Evolutionary conservation across 805 yeast genomes (phyloP).

Genomic region (Pachysolen tannophilus): DNA sequence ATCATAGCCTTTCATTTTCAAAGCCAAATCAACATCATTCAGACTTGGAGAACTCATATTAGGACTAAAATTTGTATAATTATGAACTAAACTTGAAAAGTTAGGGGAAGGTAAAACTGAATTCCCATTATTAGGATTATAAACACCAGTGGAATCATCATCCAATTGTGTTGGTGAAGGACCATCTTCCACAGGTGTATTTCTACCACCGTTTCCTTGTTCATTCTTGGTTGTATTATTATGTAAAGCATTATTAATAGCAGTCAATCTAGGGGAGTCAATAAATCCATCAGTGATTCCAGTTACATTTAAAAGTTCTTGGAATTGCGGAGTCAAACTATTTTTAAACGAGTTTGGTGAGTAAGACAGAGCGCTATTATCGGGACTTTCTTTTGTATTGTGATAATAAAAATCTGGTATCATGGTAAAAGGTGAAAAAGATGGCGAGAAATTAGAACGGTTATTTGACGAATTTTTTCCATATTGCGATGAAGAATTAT

Average conservation of each 20-base stretch:
- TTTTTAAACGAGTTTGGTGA: too few relatives aligned
- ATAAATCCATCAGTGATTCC: slow-evolving; percentile 11
- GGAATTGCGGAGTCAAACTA: neutral
- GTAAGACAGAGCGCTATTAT: too few relatives aligned
- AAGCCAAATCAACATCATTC: slow-evolving; percentile 14
- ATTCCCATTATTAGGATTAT: neutral
- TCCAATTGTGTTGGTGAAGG: too few relatives aligned
- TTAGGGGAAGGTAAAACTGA: slow-evolving; percentile 15
- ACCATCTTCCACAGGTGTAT: too few relatives aligned
- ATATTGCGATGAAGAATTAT: too few relatives aligned
- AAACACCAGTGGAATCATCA: neutral
- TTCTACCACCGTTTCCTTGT: neutral
- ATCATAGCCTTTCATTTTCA: slow-evolving; percentile 8
- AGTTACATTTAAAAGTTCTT: neutral
- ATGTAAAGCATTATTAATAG: slow-evolving; percentile 10
- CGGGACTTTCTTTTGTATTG: too few relatives aligned
- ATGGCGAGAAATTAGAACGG: too few relatives aligned
- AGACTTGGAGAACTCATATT: slow-evolving; percentile 17
- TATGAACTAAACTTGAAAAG: slow-evolving; percentile 18
- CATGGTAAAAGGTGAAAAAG: too few relatives aligned
- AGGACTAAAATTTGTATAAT: slow-evolving; percentile 21
- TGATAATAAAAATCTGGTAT: too few relatives aligned
- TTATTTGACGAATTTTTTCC: too few relatives aligned
- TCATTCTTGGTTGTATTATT: neutral
- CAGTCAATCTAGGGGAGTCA: slow-evolving; percentile 17